Base-by-base conservation (phyloP, 257 asterid genomes). In the Nicotiana knightiana region DNA sequence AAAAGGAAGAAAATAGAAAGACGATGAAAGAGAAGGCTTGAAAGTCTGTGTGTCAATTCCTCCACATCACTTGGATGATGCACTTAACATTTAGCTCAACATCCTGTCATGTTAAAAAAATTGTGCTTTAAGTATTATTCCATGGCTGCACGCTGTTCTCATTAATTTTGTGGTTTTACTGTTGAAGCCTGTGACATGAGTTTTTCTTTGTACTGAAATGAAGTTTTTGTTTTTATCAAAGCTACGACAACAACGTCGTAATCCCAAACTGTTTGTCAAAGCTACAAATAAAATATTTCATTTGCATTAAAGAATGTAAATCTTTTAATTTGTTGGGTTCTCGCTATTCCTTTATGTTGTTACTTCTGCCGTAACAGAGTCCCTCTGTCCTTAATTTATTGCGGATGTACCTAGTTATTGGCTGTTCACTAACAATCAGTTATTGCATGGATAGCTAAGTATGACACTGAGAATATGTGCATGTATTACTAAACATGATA, bases 151-250 rank as follows among this genome's bases (percentile, higher is more conserved):
- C 33, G 13, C 6, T 21, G n/a, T 71, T 71, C 43, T 21, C 24
- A 13, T n/a, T 48, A 13, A 48, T 46, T 73, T 73, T 24, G 79
- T 73, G 79, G 43, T 70, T 70, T 70, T 70, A 11, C 78, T 70
- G 78, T 11, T 70, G 78, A 70, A 43, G 21, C 12, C 9, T 21
- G 78, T 70, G 59, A 43, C 51, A 13, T 24, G 48, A 30, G 24
- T 48, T 48, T 53, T 12, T 13, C 7, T 0, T 73, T 73, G 79
- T 21, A 73, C 62, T 73, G 26, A 7, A 7, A 3, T 73, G 28
- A 48, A 7, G 39, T 11, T 73, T 48, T 46, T 48, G 28, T 53
- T 43, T 43, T 43, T 43, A 9, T 26, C 62, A 73, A 73, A 48
- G 79, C 43, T 46, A 21, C 1, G 9, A 55, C 48, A 43, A 43